Base-by-base conservation (phyloP, 352 stramenopile genomes). In the Phytophthora crassamura region DNA sequence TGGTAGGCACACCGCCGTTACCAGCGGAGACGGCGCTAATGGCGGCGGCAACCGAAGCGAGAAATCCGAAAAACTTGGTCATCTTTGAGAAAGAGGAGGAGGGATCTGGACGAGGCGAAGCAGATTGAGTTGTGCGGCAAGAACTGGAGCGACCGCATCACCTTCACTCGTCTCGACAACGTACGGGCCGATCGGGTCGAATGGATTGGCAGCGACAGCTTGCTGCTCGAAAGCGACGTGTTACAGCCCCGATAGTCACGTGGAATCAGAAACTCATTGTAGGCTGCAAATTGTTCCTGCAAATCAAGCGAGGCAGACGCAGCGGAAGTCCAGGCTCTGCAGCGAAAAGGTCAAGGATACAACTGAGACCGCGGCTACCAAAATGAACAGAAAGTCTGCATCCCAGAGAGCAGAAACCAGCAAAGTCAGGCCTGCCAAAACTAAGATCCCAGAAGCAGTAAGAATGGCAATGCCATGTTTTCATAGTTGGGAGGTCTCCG, bases 111-210 rank as follows among this genome's bases (percentile, higher is more conserved):
- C 61, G 14, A 42, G 59, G 50, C 39, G 59, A 36, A 53, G 66
- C 59, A 72, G 56, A 75, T 75, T 67, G 35, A 53, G 41, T 59
- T 69, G 47, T 72, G 67, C 14, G 58, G 7, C 40, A 39, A 22
- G 41, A 12, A 16, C 9, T 52, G n/a, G 10, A 63, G 7, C 52
- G 41, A 14, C 45, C 22, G 38, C 16, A 53, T 7, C 45, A 58
- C 46, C 56, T 58, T 62, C 54, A 46, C 42, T 57, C 43, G 51
- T 7, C 49, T 42, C 51, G 46, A 34, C 48, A 59, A 48, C n/a
- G 34, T 64, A 64, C 48, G 58, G 58, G 60, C 42, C 35, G 9
- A 64, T 59, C 46, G 53, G 63, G 32, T 38, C 25, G 35, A 49
- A 59, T 30, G 48, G 46, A 65, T 69, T 48, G 32, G 20, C 35